Evolutionary conservation across 1,139 yeast genomes (phyloP).

Genomic region (Scheffersomyces stambukii): DNA sequence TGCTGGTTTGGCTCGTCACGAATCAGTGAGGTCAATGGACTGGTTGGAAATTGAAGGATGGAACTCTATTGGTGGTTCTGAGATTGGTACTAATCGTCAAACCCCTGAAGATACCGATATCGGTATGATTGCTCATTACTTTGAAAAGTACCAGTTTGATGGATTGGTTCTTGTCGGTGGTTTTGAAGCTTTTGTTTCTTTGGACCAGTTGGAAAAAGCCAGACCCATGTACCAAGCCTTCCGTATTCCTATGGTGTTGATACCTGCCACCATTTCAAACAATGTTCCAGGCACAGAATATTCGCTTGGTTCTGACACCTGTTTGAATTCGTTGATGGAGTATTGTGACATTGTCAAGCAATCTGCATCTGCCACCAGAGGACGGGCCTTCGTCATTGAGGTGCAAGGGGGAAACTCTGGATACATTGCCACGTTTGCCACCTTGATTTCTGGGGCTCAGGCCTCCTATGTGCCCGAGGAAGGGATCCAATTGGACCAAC

Average conservation of each 20-base stretch:
- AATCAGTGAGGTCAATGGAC: conserved; percentile 54
- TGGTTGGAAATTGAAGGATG: conserved; percentile 75
- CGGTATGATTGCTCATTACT: conserved; percentile 73
- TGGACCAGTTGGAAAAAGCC: conserved; percentile 62
- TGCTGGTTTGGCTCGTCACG: conserved; percentile 73
- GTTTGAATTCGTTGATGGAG: conserved; percentile 67
- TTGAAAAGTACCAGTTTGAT: conserved; percentile 68
- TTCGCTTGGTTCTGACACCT: conserved; percentile 75
- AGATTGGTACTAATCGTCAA: conserved; percentile 74
- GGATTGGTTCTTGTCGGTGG: conserved; percentile 78
- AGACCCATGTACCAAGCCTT: conserved; percentile 66
- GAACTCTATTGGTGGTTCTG: conserved; percentile 76
- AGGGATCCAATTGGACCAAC: conserved; percentile 52
- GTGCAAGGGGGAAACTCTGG: conserved; percentile 90
- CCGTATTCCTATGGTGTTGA: conserved; percentile 71
- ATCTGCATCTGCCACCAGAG: conserved; percentile 74
- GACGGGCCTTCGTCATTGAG: conserved; percentile 74
- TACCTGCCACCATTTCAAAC: conserved; percentile 81
- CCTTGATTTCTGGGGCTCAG: conserved; percentile 68
- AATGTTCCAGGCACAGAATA: conserved; percentile 84
- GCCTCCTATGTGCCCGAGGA: conserved; percentile 76
- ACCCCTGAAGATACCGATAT: conserved; percentile 64
- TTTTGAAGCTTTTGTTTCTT: conserved; percentile 70
- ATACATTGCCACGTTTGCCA: conserved; percentile 66
- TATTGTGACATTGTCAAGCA: conserved; percentile 79